A percentile compares a stretch with the other conserved stretches of the same genome.
Conservation (phyloP, 163 green algal genomes). For the Chlamydomonas reinhardtii region DNA sequence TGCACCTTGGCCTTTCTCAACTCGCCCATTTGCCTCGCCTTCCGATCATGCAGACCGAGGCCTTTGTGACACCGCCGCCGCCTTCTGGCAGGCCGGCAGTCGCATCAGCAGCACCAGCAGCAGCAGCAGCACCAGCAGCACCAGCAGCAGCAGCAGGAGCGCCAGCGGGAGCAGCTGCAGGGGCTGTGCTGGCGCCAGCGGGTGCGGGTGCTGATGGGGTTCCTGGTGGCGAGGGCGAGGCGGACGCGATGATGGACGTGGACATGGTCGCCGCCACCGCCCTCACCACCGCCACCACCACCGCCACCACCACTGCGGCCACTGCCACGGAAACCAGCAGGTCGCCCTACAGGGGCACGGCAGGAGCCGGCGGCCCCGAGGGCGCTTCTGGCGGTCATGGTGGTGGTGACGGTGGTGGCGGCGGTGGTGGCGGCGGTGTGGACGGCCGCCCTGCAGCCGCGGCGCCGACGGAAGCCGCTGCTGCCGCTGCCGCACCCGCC, state of each 20-base stretch:
- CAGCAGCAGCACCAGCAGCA: not conserved
- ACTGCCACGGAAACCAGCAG: not conserved
- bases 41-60: not conserved
- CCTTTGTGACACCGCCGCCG: constrained; percentile 20
- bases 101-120: not conserved
- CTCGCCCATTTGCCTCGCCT: too few species aligned
- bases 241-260: too few species aligned
- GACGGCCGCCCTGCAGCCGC: not conserved
- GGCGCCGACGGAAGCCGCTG: too few species aligned
- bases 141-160: not conserved
- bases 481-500: too few species aligned
- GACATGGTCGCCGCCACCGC: too few species aligned
- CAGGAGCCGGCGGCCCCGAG: not conserved
- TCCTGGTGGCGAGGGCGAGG: not conserved
- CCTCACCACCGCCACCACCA: too few species aligned
- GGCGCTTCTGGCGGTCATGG: not conserved
- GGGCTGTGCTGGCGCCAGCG: not conserved
- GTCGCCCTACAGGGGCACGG: not conserved
- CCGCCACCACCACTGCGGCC: not conserved
- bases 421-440: not conserved
- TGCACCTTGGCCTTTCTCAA: too few species aligned
- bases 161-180: not conserved
- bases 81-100: too few species aligned
- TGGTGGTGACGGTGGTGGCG: too few species aligned
- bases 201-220: too few species aligned